Conservation (phyloP, 805 yeast species). For the Saturnispora sekii region DNA sequence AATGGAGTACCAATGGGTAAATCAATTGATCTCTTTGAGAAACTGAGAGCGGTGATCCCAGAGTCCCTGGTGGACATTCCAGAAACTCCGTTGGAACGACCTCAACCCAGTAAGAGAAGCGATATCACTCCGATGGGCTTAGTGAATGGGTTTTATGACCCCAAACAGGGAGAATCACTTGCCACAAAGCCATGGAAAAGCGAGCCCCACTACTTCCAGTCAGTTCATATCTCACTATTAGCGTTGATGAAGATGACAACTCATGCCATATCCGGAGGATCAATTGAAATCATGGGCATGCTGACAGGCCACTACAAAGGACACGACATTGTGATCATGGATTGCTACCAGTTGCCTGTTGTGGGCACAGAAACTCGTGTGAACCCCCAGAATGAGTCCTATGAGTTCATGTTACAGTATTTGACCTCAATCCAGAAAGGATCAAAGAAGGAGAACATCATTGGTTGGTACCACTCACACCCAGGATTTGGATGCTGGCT, state of each 20-base stretch:
- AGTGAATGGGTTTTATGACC: neutral
- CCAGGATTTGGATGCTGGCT: slow-evolving; percentile 98
- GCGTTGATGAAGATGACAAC: slow-evolving; percentile 68
- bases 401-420: slow-evolving; percentile 89
- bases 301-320: slow-evolving; percentile 61
- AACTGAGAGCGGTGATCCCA: no score
- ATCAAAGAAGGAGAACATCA: slow-evolving; percentile 52
- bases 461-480: slow-evolving; percentile 97
- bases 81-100: no score
- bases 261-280: slow-evolving; percentile 78
- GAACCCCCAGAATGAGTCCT: slow-evolving; percentile 88
- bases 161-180: neutral
- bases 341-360: slow-evolving; percentile 81
- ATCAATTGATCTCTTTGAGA: no score
- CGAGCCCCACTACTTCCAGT: slow-evolving; percentile 51
- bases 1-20: no score
- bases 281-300: slow-evolving; percentile 93
- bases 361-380: slow-evolving; percentile 95
- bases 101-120: no score
- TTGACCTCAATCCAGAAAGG: slow-evolving; percentile 43
- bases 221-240: slow-evolving; percentile 54
- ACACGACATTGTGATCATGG: slow-evolving; percentile 56
- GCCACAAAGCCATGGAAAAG: slow-evolving; percentile 42
- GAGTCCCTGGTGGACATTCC: no score
- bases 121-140: neutral